Evolutionary conservation across 139 green algal genomes (phyloP).

Genomic region (Yamagishiella unicocca): DNA sequence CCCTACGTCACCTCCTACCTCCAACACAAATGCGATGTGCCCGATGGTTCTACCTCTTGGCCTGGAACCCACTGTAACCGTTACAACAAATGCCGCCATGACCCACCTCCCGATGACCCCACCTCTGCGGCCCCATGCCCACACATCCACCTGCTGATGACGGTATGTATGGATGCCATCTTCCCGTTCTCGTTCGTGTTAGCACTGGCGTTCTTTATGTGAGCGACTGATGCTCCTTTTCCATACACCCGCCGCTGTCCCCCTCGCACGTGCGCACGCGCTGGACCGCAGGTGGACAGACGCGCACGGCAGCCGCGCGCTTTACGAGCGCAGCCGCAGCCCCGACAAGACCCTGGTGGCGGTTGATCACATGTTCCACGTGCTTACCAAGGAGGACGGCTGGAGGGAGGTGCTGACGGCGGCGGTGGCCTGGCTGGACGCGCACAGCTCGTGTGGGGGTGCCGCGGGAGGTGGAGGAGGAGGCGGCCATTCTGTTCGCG

Average conservation of each 20-base stretch:
- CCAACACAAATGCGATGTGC: too few species aligned
- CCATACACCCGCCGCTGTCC: not conserved
- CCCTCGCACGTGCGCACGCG: not conserved
- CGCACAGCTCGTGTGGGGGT: not conserved
- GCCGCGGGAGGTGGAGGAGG: not conserved
- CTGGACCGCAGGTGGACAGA: conserved; percentile 42
- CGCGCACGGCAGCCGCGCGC: conserved; percentile 1
- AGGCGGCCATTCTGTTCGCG: not conserved
- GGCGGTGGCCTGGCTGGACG: conserved; percentile 29
- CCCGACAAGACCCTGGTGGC: conserved; percentile 28
- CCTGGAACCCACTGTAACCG: too few species aligned
- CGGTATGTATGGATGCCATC: too few species aligned
- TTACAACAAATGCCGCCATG: too few species aligned
- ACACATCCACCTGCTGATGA: too few species aligned
- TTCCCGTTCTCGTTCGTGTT: too few species aligned
- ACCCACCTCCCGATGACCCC: too few species aligned
- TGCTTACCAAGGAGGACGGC: conserved; percentile 44
- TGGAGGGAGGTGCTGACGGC: conserved; percentile 30
- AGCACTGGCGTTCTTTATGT: too few species aligned
- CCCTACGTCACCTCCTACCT: too few species aligned
- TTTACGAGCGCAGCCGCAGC: conserved; percentile 22
- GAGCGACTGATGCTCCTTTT: too few species aligned
- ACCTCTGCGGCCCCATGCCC: too few species aligned
- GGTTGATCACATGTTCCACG: conserved; percentile 45
- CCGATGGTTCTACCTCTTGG: too few species aligned